These are phyloP conservation scores for Trypanosoma boissoni DNA, from an alignment of 208 protist genomes.

Conservation along the genomic window DNA sequence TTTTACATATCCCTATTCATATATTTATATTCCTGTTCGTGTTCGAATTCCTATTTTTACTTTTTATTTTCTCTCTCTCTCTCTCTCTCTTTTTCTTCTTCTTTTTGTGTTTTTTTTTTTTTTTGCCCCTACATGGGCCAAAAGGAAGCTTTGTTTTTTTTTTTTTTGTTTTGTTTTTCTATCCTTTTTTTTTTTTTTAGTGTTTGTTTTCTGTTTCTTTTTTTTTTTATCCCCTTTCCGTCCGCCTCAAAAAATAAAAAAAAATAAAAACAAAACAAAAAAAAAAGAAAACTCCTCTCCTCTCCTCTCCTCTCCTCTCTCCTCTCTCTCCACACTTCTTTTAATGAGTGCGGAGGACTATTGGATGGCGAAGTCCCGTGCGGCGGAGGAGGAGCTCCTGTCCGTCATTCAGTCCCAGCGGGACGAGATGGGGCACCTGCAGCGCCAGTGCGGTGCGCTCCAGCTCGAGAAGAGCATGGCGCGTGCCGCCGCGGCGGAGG, in stretches of 20 bases:
- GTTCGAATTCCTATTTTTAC: background rate
- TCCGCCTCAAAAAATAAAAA: slow-evolving; percentile 4
- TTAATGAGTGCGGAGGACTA: slow-evolving; percentile 59
- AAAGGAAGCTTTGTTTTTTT: background rate
- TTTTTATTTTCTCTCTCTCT: slow-evolving; percentile 2
- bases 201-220: slow-evolving; percentile 12
- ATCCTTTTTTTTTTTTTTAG: slow-evolving; percentile 2
- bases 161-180: slow-evolving; percentile 8
- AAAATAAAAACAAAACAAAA: slow-evolving; percentile 14
- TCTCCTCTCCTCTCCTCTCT: too few relatives aligned
- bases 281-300: background rate
- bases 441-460: slow-evolving; percentile 59
- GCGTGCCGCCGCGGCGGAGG: slow-evolving; percentile 56
- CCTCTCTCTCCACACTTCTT: background rate
- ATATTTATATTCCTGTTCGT: background rate
- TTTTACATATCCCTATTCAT: background rate
- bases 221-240: background rate
- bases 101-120: slow-evolving; percentile 1
- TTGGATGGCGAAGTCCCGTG: slow-evolving; percentile 42
- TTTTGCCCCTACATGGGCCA: too few relatives aligned
- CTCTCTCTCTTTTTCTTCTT: slow-evolving; percentile 6
- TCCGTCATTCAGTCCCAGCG: slow-evolving; percentile 51
- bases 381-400: slow-evolving; percentile 56
- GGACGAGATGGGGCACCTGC: slow-evolving; percentile 62
- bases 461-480: slow-evolving; percentile 64